These are phyloP conservation scores for Trypanosoma caninum DNA, from an alignment of 208 protist species.

Conservation along the genomic window DNA sequence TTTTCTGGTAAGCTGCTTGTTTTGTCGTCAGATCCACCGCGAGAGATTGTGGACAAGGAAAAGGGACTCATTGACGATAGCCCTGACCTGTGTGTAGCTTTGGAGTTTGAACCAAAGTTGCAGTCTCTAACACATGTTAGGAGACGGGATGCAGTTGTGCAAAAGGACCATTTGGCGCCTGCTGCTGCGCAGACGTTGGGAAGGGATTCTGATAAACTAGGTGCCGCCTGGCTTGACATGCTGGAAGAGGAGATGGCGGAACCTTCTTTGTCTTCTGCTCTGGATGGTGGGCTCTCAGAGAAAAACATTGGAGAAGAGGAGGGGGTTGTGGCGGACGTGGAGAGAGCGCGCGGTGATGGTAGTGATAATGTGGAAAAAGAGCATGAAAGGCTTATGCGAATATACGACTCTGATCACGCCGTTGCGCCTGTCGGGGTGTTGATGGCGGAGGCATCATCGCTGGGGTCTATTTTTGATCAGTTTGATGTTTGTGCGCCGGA, in stretches of 20 bases:
- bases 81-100: slow-evolving; percentile 30
- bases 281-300: slow-evolving; percentile 13
- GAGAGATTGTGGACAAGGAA: slow-evolving; percentile 32
- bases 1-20: slow-evolving; percentile 42
- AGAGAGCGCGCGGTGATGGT: no score
- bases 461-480: slow-evolving; percentile 61
- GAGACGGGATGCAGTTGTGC: neutral
- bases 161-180: slow-evolving; percentile 10
- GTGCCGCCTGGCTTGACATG: slow-evolving; percentile 49
- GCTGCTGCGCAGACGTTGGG: neutral
- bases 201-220: neutral
- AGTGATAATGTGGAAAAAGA: neutral
- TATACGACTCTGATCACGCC: slow-evolving; percentile 69
- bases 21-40: slow-evolving; percentile 40
- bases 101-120: slow-evolving; percentile 42
- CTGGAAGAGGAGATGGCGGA: slow-evolving; percentile 30
- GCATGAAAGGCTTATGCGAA: slow-evolving; percentile 50
- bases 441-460: slow-evolving; percentile 53
- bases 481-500: slow-evolving; percentile 72
- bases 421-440: slow-evolving; percentile 61
- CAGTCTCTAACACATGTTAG: neutral
- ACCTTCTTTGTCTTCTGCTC: no score
- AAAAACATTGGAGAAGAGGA: slow-evolving; percentile 15
- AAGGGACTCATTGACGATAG: slow-evolving; percentile 68
- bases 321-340: slow-evolving; percentile 11